Evolutionary conservation across 106 monocot species (phyloP).

Genomic region (Allium sativum): DNA sequence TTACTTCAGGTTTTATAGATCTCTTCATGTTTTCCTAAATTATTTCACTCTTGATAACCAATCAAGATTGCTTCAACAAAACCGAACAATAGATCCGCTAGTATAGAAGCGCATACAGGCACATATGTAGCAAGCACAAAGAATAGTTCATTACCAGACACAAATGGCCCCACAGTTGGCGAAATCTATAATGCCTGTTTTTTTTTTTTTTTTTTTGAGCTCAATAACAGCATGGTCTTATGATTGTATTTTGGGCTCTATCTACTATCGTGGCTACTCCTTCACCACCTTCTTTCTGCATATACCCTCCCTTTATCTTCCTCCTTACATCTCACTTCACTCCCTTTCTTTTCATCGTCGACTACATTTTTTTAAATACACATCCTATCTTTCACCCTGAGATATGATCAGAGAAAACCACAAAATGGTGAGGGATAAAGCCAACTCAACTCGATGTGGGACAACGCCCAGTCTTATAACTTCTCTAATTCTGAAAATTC

Average conservation of each 20-base stretch:
- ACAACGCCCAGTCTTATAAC: background rate
- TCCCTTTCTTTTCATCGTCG: no score
- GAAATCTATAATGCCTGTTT: background rate
- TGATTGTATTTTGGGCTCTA: conserved; percentile 34
- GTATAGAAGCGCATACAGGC: no score
- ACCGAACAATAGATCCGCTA: no score
- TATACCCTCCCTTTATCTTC: background rate
- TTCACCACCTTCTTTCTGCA: background rate
- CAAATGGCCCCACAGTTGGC: background rate
- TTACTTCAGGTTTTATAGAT: no score
- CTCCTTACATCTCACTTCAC: background rate
- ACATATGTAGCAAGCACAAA: no score
- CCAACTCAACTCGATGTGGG: conserved; percentile 4
- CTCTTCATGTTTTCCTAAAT: no score
- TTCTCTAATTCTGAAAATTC: conserved; percentile 21
- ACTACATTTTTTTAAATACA: no score
- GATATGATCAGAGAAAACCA: background rate
- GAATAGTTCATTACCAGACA: no score
- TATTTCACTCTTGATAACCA: no score
- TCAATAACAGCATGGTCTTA: conserved; percentile 33
- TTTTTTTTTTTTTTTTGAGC: background rate
- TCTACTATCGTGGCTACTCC: background rate
- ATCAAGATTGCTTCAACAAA: no score
- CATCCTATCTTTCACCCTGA: no score
- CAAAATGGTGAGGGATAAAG: background rate